These are phyloP conservation scores for Kwoniella newhampshirensis DNA, from an alignment of 768 basidiomycete species.

Conservation along the genomic window DNA sequence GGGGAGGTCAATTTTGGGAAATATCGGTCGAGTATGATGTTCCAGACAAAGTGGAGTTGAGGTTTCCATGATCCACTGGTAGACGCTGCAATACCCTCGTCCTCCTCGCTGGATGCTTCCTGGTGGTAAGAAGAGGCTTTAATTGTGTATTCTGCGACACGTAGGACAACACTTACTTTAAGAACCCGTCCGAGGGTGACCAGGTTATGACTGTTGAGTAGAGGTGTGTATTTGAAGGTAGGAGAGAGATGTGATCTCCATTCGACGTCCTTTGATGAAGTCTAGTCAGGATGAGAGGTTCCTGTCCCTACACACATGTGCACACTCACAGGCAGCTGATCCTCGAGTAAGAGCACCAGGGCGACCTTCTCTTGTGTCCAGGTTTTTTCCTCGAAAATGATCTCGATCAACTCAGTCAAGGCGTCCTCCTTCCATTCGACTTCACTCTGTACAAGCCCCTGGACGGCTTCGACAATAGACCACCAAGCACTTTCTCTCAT, in stretches of 20 bases:
- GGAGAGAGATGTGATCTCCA: slow-evolving; percentile 70
- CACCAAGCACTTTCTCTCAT: slow-evolving; percentile 89
- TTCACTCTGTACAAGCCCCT: slow-evolving; percentile 61
- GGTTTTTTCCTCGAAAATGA: slow-evolving; percentile 59
- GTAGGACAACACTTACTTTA: slow-evolving; percentile 61
- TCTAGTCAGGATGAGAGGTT: not conserved
- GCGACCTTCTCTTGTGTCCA: slow-evolving; percentile 93
- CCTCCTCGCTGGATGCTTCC: slow-evolving; percentile 59
- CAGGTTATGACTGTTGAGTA: slow-evolving; percentile 75
- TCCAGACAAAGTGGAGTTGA: slow-evolving; percentile 90
- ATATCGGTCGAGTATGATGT: slow-evolving; percentile 72
- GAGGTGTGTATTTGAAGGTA: slow-evolving; percentile 70
- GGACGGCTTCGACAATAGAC: slow-evolving; percentile 66
- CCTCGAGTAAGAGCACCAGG: slow-evolving; percentile 69
- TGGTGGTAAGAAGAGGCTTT: slow-evolving; percentile 16
- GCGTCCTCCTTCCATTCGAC: slow-evolving; percentile 73
- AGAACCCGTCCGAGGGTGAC: slow-evolving; percentile 69
- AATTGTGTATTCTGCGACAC: not conserved
- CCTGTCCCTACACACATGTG: too few species aligned
- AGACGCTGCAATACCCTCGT: slow-evolving; percentile 60
- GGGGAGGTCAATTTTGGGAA: slow-evolving; percentile 58
- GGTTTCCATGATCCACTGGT: slow-evolving; percentile 72
- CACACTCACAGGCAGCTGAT: slow-evolving; percentile 57
- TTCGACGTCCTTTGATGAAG: slow-evolving; percentile 56
- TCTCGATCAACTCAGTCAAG: slow-evolving; percentile 58